A percentile compares a stretch with the other conserved stretches of the same genome.
Conservation (phyloP, 352 stramenopile species). For the Phytophthora kernoviae region DNA sequence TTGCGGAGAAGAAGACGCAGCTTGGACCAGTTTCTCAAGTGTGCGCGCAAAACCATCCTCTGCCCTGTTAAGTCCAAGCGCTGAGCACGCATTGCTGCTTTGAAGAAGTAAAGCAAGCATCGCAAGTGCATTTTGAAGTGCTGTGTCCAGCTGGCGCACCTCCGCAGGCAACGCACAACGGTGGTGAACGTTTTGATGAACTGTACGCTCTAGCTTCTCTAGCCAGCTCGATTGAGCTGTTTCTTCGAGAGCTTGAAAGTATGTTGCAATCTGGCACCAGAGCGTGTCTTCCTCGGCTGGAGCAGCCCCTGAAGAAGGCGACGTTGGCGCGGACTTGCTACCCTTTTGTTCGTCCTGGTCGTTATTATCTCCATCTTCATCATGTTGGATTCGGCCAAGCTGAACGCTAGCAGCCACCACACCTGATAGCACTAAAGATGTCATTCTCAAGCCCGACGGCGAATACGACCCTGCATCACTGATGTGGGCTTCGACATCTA, state of each 20-base stretch:
- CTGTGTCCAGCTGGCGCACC: conserved; percentile 33
- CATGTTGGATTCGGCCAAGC: not conserved
- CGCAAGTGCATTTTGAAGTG: conserved; percentile 30
- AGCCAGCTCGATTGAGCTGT: conserved; percentile 36
- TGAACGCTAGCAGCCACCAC: conserved; percentile 2
- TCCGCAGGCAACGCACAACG: conserved; percentile 42
- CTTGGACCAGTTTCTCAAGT: conserved; percentile 34
- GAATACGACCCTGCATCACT: conserved; percentile 3
- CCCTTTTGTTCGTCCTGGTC: conserved; percentile 19
- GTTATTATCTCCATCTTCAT: conserved; percentile 36
- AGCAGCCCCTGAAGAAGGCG: not conserved
- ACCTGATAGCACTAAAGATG: conserved; percentile 10
- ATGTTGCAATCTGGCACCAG: conserved; percentile 22
- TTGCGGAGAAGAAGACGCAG: conserved; percentile 24
- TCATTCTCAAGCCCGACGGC: conserved; percentile 22
- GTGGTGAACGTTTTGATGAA: conserved; percentile 67
- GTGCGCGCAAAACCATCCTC: conserved; percentile 21
- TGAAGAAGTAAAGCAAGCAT: conserved; percentile 23
- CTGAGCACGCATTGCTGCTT: conserved; percentile 12
- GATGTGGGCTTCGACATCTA: conserved; percentile 33
- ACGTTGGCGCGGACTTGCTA: not conserved
- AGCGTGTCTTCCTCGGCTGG: conserved; percentile 14
- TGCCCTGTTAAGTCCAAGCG: conserved; percentile 12
- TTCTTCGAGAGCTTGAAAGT: conserved; percentile 35
- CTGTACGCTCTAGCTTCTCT: conserved; percentile 44